Percentiles rank a stretch among this genome's conserved stretches.
phyloP scores from a whole-genome alignment of 2,329 filamentous ascomycete species.

The Monosporascus sp. region DNA sequence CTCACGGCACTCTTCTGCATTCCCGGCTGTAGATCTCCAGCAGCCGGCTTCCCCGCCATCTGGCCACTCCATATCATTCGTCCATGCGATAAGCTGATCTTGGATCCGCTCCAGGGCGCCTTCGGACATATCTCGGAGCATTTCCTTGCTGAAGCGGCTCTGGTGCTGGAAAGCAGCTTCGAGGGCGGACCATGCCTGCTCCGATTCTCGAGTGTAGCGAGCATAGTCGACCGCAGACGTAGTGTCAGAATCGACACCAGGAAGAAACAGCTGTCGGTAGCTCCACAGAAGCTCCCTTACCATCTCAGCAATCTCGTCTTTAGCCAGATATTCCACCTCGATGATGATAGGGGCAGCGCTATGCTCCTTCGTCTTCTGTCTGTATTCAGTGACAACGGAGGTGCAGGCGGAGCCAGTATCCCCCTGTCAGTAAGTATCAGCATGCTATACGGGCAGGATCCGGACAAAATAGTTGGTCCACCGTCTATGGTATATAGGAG shows the following conservation, averaged over 20 bases:
- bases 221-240: slow-evolving; percentile 20
- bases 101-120: slow-evolving; percentile 19
- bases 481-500: too few relatives aligned
- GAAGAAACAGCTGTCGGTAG: slow-evolving; percentile 25
- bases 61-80: slow-evolving; percentile 27
- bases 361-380: slow-evolving; percentile 21
- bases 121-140: slow-evolving; percentile 21
- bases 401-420: slow-evolving; percentile 30
- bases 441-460: neutral
- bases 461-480: too few relatives aligned
- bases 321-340: slow-evolving; percentile 28
- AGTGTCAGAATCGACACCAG: slow-evolving; percentile 12
- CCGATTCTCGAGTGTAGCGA: slow-evolving; percentile 22
- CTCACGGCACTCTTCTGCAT: slow-evolving; percentile 24
- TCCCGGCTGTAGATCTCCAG: slow-evolving; percentile 26
- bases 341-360: slow-evolving; percentile 21
- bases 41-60: slow-evolving; percentile 14
- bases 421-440: slow-evolving; percentile 8
- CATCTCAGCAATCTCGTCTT: slow-evolving; percentile 19
- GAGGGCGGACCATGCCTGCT: slow-evolving; percentile 37
- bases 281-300: slow-evolving; percentile 28
- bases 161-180: slow-evolving; percentile 29
- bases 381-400: slow-evolving; percentile 30
- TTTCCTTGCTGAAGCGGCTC: slow-evolving; percentile 15
- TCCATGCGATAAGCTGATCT: slow-evolving; percentile 22